A percentile compares a stretch with the other conserved stretches of the same genome.
Evolutionary conservation across 495 filamentous ascomycete species (phyloP).

Genomic region (Recurvomyces mirabilis): DNA sequence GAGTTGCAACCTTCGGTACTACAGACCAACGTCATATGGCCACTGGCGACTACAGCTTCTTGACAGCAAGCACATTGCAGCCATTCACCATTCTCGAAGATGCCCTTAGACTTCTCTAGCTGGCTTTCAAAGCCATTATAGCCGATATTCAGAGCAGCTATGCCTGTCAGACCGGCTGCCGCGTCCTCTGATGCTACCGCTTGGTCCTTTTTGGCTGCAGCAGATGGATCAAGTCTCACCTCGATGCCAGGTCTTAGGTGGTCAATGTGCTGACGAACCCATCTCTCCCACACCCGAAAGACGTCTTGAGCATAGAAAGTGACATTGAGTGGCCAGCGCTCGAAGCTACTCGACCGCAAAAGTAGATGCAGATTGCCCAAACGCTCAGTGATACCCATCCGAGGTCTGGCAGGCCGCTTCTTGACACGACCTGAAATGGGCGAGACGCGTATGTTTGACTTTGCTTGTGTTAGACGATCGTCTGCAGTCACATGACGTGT

Average conservation of each 20-base stretch:
- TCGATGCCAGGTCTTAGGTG: slow-evolving; percentile 7
- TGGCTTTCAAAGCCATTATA: slow-evolving; percentile 55
- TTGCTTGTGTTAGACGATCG: slow-evolving; percentile 39
- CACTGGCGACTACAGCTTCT: slow-evolving; percentile 34
- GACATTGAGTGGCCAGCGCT: slow-evolving; percentile 66
- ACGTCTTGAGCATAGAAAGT: slow-evolving; percentile 70
- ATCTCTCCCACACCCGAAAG: slow-evolving; percentile 52
- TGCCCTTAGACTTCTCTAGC: slow-evolving; percentile 57
- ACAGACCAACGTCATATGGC: slow-evolving; percentile 57
- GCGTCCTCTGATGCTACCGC: no score
- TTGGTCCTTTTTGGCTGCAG: neutral
- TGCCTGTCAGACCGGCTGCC: slow-evolving; percentile 2
- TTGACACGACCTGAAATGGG: slow-evolving; percentile 11
- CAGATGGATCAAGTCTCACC: slow-evolving; percentile 1
- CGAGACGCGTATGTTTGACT: slow-evolving; percentile 23
- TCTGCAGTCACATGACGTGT: slow-evolving; percentile 58
- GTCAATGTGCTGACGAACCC: slow-evolving; percentile 26
- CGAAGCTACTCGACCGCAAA: slow-evolving; percentile 64
- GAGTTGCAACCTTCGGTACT: slow-evolving; percentile 52
- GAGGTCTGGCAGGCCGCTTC: slow-evolving; percentile 39
- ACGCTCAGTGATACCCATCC: slow-evolving; percentile 47
- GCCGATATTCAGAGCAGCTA: slow-evolving; percentile 44
- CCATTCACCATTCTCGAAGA: slow-evolving; percentile 39
- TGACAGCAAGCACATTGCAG: slow-evolving; percentile 48
- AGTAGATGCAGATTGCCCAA: slow-evolving; percentile 70